These are phyloP conservation scores for Syzygium jambos DNA, from an alignment of 345 rosid genomes.

Conservation along the genomic window DNA sequence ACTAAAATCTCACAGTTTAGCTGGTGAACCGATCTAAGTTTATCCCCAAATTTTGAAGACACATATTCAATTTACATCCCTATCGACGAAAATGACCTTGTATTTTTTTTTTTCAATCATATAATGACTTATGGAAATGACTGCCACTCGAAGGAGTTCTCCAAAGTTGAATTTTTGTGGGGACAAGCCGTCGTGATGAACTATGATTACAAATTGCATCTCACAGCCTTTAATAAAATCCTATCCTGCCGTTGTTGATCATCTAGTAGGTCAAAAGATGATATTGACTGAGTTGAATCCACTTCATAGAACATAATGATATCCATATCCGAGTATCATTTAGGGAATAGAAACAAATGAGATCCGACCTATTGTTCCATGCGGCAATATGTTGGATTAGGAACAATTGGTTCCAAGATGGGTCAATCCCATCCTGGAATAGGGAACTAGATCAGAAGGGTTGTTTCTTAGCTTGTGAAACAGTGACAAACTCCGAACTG, in stretches of 20 bases:
- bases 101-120: background rate
- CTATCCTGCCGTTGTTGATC: background rate
- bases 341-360: background rate
- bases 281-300: background rate
- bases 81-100: background rate
- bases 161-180: background rate
- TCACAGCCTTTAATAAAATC: background rate
- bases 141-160: background rate
- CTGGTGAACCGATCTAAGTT: background rate
- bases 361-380: background rate
- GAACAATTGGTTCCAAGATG: no score
- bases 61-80: background rate
- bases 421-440: no score
- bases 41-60: background rate
- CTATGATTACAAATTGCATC: background rate
- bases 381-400: no score
- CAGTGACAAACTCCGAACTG: no score
- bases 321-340: background rate
- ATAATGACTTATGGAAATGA: background rate
- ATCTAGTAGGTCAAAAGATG: background rate
- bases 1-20: background rate
- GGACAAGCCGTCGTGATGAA: background rate
- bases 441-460: no score
- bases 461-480: no score
- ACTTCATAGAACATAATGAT: background rate